These are phyloP conservation scores for Cyclotella cryptica DNA, from an alignment of 108 stramenopile genomes.

Conservation along the genomic window DNA sequence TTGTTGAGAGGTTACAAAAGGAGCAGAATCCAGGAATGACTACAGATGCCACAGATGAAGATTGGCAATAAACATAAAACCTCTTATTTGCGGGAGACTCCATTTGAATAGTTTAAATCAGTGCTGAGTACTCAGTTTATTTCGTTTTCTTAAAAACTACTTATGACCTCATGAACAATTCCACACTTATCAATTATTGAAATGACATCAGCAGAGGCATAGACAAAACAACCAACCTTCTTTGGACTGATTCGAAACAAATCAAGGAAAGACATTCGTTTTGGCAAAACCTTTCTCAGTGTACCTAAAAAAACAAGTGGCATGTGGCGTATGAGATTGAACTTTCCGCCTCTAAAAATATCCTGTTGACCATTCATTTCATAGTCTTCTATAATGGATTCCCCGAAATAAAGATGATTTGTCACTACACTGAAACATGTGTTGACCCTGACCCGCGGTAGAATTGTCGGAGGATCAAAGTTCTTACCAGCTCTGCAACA, in stretches of 20 bases:
- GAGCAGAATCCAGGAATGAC: conserved; percentile 12
- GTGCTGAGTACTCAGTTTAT: neutral
- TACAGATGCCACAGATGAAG: neutral
- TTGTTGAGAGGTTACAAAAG: conserved; percentile 30
- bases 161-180: conserved; percentile 40
- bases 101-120: neutral
- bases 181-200: conserved; percentile 48
- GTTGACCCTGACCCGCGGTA: conserved; percentile 30
- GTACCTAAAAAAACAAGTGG: conserved; percentile 28
- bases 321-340: conserved; percentile 36
- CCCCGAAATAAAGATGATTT: conserved; percentile 42
- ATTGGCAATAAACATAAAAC: neutral
- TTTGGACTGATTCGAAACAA: conserved; percentile 35
- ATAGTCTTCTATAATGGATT: neutral
- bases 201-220: conserved; percentile 38
- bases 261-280: conserved; percentile 49
- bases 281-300: conserved; percentile 37
- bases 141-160: conserved; percentile 27
- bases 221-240: conserved; percentile 44
- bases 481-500: conserved; percentile 40
- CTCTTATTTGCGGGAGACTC: neutral
- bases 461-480: conserved; percentile 23
- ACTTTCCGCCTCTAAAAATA: conserved; percentile 2
- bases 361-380: neutral
- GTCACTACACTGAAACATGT: conserved; percentile 37